Base-by-base conservation (phyloP, 208 protist genomes). In the Leishmania braziliensis region DNA sequence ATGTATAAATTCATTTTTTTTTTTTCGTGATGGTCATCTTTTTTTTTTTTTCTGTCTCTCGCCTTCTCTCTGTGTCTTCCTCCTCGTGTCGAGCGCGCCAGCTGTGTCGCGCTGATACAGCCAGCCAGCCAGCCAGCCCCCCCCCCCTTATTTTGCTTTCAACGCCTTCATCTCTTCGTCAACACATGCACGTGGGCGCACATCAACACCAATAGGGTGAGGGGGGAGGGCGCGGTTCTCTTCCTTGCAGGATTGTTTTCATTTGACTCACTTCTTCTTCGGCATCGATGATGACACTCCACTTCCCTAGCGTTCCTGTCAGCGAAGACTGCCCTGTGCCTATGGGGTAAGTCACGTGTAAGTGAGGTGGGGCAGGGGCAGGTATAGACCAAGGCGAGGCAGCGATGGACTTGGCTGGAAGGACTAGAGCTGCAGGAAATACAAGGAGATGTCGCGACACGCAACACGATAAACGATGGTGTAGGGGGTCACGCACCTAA, bases 1-100 rank as follows among this genome's bases (percentile, higher is more conserved):
- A 71, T 43, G 36, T 39, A 48, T n/a, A 39, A 33, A n/a, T 71
- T 3, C 39, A 70, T 20, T 68, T 43, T 43, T 43, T 43, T 43
- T 43, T 43, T 43, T 68, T 68, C 0, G 29, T 39, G 62, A 68
- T 29, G n/a, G 43, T 69, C 26, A 53, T 58, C 76, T 72, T 5
- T 72, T 46, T 74, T 29, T 63, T 29, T 73, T 69, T 10, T 20
- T 75, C n/a, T 66, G n/a, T 26, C 12, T 60, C n/a, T 70, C 54
- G 54, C 10, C 54, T 23, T 68, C 33, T 23, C 33, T 0, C 63
- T 33, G 14, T 68, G 26, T 43, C 26, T 36, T 29, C 18, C 14
- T 68, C 5, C 2, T 12, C 16, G 29, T 5, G 12, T 43, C 39
- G 5, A 20, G 63, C 14, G 63, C 33, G 63, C 63, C 33, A 23